phyloP scores from a whole-genome alignment of 2,329 filamentous ascomycete species.

The Trichoderma brevicompactum region DNA sequence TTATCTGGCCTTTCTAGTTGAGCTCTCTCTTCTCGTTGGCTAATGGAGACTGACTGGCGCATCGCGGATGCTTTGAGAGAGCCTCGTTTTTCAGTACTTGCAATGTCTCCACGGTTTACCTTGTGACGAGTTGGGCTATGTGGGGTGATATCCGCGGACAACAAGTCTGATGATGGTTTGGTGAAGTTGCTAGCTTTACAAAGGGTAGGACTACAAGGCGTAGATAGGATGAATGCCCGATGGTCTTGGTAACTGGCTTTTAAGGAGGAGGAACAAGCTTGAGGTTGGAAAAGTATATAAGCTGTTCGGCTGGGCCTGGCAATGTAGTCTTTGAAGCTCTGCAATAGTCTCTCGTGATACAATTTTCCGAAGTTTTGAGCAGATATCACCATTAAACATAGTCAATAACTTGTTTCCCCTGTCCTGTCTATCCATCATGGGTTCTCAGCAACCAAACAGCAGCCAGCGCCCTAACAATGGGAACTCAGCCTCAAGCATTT shows the following conservation, averaged over 20 bases:
- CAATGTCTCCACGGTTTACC: not conserved
- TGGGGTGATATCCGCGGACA: slow-evolving; percentile 6
- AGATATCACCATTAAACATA: not conserved
- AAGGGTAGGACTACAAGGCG: not conserved
- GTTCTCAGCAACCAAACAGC: slow-evolving; percentile 4
- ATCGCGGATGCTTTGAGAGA: not conserved
- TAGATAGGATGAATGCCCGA: not conserved
- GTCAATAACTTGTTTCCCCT: no score
- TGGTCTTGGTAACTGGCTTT: not conserved
- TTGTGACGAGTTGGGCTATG: not conserved
- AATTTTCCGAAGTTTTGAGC: not conserved
- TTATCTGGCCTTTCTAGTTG: not conserved
- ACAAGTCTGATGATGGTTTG: not conserved
- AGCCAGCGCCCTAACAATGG: not conserved
- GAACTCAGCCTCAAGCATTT: slow-evolving; percentile 16
- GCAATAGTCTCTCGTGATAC: not conserved
- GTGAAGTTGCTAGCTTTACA: not conserved
- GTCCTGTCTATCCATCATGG: slow-evolving; percentile 1
- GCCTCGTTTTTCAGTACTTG: not conserved
- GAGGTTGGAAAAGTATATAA: not conserved
- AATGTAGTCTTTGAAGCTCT: not conserved
- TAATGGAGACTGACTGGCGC: slow-evolving; percentile 14
- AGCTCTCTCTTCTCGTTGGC: slow-evolving; percentile 15
- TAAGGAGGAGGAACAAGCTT: not conserved
- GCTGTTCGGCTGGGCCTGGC: not conserved